Conservation (phyloP, 768 basidiomycete species). For the Pholiota molesta region DNA sequence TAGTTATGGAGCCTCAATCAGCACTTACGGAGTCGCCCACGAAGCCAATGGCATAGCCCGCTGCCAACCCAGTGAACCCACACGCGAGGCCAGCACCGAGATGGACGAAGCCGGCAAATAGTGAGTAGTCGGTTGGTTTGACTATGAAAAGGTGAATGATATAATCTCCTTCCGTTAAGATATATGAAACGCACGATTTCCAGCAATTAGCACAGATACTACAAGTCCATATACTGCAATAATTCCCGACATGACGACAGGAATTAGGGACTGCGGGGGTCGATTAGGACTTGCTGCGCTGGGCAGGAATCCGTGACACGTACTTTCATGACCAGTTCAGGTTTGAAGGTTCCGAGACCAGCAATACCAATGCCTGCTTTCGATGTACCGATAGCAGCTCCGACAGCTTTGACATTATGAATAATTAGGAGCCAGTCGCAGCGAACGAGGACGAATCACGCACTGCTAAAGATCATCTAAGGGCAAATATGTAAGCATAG, state of each 20-base stretch:
- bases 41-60: constrained; percentile 92
- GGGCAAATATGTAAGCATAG: background rate
- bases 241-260: constrained; percentile 98
- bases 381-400: constrained; percentile 94
- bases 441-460: constrained; percentile 34
- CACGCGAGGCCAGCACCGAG: constrained; percentile 91
- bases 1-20: background rate
- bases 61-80: constrained; percentile 88
- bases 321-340: constrained; percentile 99
- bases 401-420: constrained; percentile 61
- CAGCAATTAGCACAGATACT: constrained; percentile 90
- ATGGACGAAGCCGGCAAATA: constrained; percentile 89
- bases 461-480: constrained; percentile 96
- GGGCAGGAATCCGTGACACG: constrained; percentile 18
- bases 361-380: constrained; percentile 98
- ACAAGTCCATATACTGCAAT: constrained; percentile 98
- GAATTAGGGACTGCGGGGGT: constrained; percentile 77
- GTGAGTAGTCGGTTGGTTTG: constrained; percentile 67
- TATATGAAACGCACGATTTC: constrained; percentile 42
- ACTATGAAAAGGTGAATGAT: constrained; percentile 45
- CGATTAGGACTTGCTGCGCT: background rate
- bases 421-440: constrained; percentile 7
- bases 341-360: constrained; percentile 90
- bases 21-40: constrained; percentile 88
- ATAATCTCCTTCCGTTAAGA: background rate